Conservation (phyloP, 768 basidiomycete genomes). For the Leucosporidium scottii region DNA sequence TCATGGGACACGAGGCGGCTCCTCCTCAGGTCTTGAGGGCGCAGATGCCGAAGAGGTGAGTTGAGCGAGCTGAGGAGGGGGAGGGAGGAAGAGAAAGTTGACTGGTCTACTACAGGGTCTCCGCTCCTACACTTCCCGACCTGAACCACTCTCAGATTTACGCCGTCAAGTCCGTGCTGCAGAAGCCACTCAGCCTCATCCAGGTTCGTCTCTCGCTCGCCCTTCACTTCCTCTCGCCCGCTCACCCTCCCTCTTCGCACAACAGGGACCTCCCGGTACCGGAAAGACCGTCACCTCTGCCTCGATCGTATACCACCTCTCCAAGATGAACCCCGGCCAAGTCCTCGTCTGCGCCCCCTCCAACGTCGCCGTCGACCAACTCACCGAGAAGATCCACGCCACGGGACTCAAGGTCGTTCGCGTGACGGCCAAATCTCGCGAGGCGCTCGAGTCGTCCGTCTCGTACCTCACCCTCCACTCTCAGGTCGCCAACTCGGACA, state of each 20-base stretch:
- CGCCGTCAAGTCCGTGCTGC: slow-evolving; percentile 96
- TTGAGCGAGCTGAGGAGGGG: not conserved
- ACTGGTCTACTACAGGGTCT: slow-evolving; percentile 51
- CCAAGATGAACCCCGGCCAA: slow-evolving; percentile 94
- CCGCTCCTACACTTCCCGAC: slow-evolving; percentile 93
- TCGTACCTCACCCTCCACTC: slow-evolving; percentile 90
- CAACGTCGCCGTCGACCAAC: slow-evolving; percentile 97
- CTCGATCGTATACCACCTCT: slow-evolving; percentile 95
- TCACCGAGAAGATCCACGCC: slow-evolving; percentile 97
- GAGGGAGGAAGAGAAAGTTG: not conserved
- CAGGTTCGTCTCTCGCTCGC: slow-evolving; percentile 48
- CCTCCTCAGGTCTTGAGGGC: slow-evolving; percentile 73
- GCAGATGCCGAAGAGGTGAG: slow-evolving; percentile 82
- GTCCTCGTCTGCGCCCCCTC: slow-evolving; percentile 98
- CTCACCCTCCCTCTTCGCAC: not conserved
- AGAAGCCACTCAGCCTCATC: slow-evolving; percentile 94
- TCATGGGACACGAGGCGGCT: slow-evolving; percentile 84
- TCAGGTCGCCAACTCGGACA: slow-evolving; percentile 86
- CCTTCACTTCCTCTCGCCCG: not conserved
- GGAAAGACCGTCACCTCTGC: slow-evolving; percentile 98
- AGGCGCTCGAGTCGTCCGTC: slow-evolving; percentile 93
- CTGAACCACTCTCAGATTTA: slow-evolving; percentile 99
- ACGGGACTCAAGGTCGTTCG: slow-evolving; percentile 98
- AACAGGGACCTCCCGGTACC: slow-evolving; percentile 85
- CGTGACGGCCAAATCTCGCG: slow-evolving; percentile 93